Evolutionary conservation across 352 stramenopile species (phyloP).

Genomic region (Phytophthora quininea): DNA sequence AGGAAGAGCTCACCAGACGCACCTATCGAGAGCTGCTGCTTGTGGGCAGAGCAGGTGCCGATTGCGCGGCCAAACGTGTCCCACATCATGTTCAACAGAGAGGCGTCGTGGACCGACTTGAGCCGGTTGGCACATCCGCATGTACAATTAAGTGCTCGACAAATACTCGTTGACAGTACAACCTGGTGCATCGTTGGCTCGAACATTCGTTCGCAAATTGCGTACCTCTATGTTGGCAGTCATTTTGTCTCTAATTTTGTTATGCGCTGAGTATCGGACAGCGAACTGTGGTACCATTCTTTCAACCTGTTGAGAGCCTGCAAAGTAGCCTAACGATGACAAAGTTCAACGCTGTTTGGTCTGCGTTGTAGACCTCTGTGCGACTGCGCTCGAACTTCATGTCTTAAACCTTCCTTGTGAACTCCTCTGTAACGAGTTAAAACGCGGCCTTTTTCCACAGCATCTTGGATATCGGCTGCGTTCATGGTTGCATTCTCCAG

Average conservation of each 20-base stretch:
- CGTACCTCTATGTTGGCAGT: slow-evolving; percentile 23
- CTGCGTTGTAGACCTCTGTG: too few species aligned
- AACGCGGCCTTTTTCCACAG: too few species aligned
- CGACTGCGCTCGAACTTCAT: too few species aligned
- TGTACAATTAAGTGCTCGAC: slow-evolving; percentile 12
- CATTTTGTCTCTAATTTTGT: slow-evolving; percentile 33
- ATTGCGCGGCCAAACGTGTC: slow-evolving; percentile 12
- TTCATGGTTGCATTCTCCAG: too few species aligned
- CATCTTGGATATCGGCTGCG: too few species aligned
- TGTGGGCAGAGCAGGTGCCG: background rate
- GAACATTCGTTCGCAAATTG: slow-evolving; percentile 22
- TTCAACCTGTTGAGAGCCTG: slow-evolving; percentile 11
- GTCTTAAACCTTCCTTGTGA: too few species aligned
- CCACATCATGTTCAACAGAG: slow-evolving; percentile 12
- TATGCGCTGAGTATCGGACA: slow-evolving; percentile 17
- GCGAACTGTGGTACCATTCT: slow-evolving; percentile 6
- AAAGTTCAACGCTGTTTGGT: too few species aligned
- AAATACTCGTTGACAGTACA: slow-evolving; percentile 23
- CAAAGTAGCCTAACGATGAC: background rate
- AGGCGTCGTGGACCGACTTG: slow-evolving; percentile 18
- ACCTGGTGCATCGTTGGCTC: slow-evolving; percentile 24
- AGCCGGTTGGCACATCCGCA: background rate
- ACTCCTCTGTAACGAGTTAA: too few species aligned
- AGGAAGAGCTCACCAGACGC: slow-evolving; percentile 1
- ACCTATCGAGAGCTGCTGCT: slow-evolving; percentile 4